Conservation (phyloP, 306 rosid genomes). For the Dryas alaskensis region DNA sequence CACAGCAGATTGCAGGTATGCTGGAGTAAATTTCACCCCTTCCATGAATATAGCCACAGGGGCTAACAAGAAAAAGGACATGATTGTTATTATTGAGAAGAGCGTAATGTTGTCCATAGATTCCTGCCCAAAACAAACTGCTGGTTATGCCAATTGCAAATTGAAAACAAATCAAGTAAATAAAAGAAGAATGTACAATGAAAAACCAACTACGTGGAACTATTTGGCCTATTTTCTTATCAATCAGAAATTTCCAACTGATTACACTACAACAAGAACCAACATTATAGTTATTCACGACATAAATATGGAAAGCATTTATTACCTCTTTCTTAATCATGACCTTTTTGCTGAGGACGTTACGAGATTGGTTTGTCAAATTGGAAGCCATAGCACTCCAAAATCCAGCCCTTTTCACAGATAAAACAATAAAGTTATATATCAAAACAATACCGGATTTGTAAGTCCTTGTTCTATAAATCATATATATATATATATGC, state of each 20-base stretch:
- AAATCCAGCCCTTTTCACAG: constrained; percentile 74
- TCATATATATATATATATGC: constrained; percentile 5
- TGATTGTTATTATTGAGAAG: constrained; percentile 85
- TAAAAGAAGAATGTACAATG: background rate
- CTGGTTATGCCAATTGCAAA: constrained; percentile 19
- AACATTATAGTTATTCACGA: constrained; percentile 11
- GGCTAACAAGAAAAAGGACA: constrained; percentile 78
- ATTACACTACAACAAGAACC: constrained; percentile 3
- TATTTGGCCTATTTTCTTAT: background rate
- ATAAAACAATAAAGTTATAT: constrained; percentile 13
- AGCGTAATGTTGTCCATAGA: constrained; percentile 91
- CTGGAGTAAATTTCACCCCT: constrained; percentile 83
- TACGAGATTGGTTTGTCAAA: constrained; percentile 88
- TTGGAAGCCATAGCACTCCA: constrained; percentile 99
- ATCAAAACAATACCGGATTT: constrained; percentile 22
- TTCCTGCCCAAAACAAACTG: constrained; percentile 54
- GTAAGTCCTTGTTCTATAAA: background rate
- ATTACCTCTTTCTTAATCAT: constrained; percentile 79
- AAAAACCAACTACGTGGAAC: constrained; percentile 14
- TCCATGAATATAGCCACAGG: constrained; percentile 71
- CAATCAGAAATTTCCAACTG: constrained; percentile 6
- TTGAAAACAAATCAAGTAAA: background rate
- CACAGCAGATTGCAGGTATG: constrained; percentile 69
- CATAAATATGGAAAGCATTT: constrained; percentile 2
- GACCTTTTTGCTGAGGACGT: constrained; percentile 95